A percentile compares a stretch with the other conserved stretches of the same genome.
These are phyloP conservation scores for Tulasnella calospora DNA, from an alignment of 768 basidiomycete species.

Conservation along the genomic window DNA sequence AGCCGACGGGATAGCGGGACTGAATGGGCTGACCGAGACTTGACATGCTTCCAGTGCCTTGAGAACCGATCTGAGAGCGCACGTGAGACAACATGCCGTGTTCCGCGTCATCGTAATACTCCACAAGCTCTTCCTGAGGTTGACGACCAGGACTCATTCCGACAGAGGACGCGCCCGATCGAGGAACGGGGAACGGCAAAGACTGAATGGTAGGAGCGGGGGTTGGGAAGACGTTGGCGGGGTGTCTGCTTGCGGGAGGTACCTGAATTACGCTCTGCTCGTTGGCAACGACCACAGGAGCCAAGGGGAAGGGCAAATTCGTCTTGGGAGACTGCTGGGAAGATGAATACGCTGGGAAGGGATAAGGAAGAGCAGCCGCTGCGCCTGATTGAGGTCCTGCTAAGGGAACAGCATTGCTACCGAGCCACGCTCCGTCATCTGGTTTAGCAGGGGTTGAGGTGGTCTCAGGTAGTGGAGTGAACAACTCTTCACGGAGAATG, in stretches of 20 bases:
- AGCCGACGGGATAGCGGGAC: slow-evolving; percentile 23
- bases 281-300: neutral
- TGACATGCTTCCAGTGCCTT: slow-evolving; percentile 62
- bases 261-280: neutral
- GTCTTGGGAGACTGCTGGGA: slow-evolving; percentile 2
- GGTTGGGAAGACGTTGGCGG: slow-evolving; percentile 21
- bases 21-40: slow-evolving; percentile 71
- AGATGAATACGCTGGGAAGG: slow-evolving; percentile 1
- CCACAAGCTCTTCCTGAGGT: neutral
- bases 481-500: slow-evolving; percentile 9
- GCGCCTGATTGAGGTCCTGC: neutral
- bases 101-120: slow-evolving; percentile 7
- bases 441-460: neutral
- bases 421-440: slow-evolving; percentile 13
- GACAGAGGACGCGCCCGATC: neutral
- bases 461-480: neutral
- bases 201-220: slow-evolving; percentile 19
- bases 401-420: neutral
- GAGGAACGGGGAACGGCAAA: slow-evolving; percentile 20
- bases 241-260: neutral
- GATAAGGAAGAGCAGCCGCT: neutral
- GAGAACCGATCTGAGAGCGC: slow-evolving; percentile 19
- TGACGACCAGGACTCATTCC: neutral
- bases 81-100: neutral
- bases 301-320: slow-evolving; percentile 17